Evolutionary conservation across 257 asterid species (phyloP).

Genomic region (Solanum medicagineum): DNA sequence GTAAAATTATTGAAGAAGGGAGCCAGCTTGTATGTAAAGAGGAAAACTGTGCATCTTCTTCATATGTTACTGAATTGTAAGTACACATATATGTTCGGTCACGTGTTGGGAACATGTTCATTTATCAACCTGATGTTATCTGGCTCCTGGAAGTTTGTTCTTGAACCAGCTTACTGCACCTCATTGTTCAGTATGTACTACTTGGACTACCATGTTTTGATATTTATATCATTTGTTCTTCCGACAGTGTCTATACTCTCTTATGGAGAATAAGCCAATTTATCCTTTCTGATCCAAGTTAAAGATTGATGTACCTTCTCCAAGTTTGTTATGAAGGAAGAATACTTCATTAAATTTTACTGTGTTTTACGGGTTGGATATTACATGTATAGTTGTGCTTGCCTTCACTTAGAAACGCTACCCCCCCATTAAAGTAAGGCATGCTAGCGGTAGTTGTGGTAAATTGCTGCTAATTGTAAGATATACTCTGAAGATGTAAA

Average conservation of each 20-base stretch:
- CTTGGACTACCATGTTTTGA: background rate
- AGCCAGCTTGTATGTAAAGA: constrained; percentile 58
- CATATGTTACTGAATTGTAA: constrained; percentile 74
- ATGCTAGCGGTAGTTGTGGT: background rate
- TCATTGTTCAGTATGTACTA: background rate
- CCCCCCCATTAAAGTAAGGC: background rate
- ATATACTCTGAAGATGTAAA: background rate
- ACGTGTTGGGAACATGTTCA: background rate
- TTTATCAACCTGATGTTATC: background rate
- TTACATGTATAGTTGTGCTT: too few species aligned
- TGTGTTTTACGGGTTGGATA: background rate
- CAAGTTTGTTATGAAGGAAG: background rate
- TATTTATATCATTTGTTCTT: background rate
- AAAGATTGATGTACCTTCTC: background rate
- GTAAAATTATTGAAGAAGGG: constrained; percentile 51
- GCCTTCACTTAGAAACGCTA: too few species aligned
- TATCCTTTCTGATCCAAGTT: background rate
- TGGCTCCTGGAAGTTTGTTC: background rate
- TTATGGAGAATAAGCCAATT: background rate
- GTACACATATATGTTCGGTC: constrained; percentile 14
- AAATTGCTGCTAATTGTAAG: background rate
- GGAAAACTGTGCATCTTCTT: constrained; percentile 64
- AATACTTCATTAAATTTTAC: background rate
- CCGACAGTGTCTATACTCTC: background rate
- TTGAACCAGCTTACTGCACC: background rate